A percentile compares a stretch with the other conserved stretches of the same genome.
phyloP scores from a whole-genome alignment of 2,329 filamentous ascomycete species.

The Monilinia fructicola region DNA sequence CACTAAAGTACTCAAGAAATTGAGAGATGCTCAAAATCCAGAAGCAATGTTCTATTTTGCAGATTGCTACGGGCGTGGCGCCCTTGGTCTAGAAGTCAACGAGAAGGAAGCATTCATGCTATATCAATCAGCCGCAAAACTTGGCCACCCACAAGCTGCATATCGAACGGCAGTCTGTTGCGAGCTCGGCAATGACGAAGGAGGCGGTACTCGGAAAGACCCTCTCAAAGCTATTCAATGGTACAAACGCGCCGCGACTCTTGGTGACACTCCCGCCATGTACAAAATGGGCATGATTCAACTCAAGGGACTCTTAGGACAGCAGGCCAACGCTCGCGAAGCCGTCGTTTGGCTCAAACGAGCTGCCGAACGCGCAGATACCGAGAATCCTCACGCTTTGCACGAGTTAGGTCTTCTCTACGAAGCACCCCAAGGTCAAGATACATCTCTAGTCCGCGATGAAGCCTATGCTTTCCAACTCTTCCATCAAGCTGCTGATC shows the following conservation, averaged over 20 bases:
- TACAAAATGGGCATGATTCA: constrained; percentile 98
- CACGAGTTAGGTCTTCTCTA: constrained; percentile 78
- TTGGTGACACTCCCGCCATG: constrained; percentile 92
- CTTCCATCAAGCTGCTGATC: constrained; percentile 79
- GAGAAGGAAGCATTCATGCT: constrained; percentile 89
- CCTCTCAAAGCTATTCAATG: constrained; percentile 94
- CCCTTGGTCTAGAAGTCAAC: constrained; percentile 76
- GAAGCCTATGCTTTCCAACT: constrained; percentile 77
- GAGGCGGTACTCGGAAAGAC: constrained; percentile 87
- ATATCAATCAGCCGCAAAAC: constrained; percentile 91
- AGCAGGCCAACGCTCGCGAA: constrained; percentile 77
- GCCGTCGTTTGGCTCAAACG: constrained; percentile 91
- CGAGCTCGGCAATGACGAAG: constrained; percentile 91
- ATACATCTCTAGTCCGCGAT: constrained; percentile 71
- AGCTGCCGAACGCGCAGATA: constrained; percentile 82
- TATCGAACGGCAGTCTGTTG: constrained; percentile 97
- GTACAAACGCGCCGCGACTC: constrained; percentile 89
- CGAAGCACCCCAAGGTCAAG: constrained; percentile 55
- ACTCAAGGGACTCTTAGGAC: constrained; percentile 89
- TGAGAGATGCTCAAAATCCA: constrained; percentile 68
- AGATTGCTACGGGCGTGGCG: constrained; percentile 81
- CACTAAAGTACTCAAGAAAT: constrained; percentile 87
- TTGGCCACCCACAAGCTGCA: constrained; percentile 80
- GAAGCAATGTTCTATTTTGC: constrained; percentile 95
- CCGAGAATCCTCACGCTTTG: constrained; percentile 89